A percentile compares a stretch with the other conserved stretches of the same genome.
Evolutionary conservation across 148 eudicot genomes (phyloP).

Genomic region (Pharnaceum exiguum): DNA sequence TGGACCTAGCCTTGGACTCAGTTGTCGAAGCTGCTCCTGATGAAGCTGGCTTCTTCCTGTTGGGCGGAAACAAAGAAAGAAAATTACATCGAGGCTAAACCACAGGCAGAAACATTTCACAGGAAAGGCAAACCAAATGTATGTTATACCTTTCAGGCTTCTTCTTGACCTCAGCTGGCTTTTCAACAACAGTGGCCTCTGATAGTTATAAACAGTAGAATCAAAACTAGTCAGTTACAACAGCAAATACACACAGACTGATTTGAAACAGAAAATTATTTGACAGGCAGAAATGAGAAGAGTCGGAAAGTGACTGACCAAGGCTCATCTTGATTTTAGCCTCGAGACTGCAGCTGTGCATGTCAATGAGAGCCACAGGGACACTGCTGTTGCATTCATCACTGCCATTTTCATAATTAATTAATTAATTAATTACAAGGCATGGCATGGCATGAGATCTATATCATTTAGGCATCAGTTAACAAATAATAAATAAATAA

Average conservation of each 20-base stretch:
- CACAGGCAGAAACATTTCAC: too few relatives aligned
- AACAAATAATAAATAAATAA: too few relatives aligned
- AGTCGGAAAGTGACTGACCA: constrained; percentile 23
- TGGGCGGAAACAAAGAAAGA: not conserved
- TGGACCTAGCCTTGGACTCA: constrained; percentile 42
- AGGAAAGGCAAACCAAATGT: too few relatives aligned
- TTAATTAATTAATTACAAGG: too few relatives aligned
- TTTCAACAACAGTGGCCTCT: constrained; percentile 61
- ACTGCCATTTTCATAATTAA: constrained; percentile 28
- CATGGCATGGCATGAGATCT: too few relatives aligned
- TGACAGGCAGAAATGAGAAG: not conserved
- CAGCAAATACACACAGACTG: too few relatives aligned
- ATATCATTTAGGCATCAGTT: too few relatives aligned
- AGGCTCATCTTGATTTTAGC: constrained; percentile 69
- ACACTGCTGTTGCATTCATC: constrained; percentile 71
- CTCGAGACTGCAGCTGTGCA: constrained; percentile 71
- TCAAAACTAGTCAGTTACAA: too few relatives aligned
- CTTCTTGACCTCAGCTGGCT: constrained; percentile 35
- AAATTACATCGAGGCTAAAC: too few relatives aligned
- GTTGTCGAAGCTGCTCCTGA: constrained; percentile 14
- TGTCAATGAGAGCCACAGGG: constrained; percentile 71
- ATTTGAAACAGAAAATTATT: not conserved
- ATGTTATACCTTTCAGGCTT: constrained; percentile 42
- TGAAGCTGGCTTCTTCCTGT: constrained; percentile 39
- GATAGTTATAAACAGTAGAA: constrained; percentile 1